Evolutionary conservation across 176 grass and related monocot genomes (phyloP).

Genomic region (Aechmea fasciata): DNA sequence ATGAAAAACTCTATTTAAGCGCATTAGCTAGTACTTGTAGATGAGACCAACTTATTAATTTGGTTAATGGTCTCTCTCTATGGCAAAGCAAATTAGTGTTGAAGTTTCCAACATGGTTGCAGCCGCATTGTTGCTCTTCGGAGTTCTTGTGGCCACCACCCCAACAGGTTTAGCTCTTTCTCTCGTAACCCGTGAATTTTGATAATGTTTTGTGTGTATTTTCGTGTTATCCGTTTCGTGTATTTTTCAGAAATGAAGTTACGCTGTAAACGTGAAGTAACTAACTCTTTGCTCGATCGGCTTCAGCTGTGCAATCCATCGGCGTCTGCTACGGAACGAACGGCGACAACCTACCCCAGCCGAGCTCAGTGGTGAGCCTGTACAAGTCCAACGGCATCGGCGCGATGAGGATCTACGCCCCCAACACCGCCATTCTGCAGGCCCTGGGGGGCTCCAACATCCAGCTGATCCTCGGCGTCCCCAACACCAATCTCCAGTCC

Average conservation of each 20-base stretch:
- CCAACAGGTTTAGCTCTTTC: slow-evolving; percentile 21
- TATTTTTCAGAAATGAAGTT: too few species aligned
- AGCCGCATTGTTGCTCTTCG: slow-evolving; percentile 28
- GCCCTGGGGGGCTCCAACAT: slow-evolving; percentile 44
- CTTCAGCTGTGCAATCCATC: neutral
- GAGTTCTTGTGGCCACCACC: slow-evolving; percentile 10
- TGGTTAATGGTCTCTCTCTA: neutral
- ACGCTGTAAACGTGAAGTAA: too few species aligned
- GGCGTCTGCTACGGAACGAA: slow-evolving; percentile 50
- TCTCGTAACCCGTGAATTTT: neutral
- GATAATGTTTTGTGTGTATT: neutral
- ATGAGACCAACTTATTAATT: too few species aligned
- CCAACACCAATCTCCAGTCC: slow-evolving; percentile 32
- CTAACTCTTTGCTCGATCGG: too few species aligned
- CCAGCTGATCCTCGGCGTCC: slow-evolving; percentile 29
- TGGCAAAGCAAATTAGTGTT: slow-evolving; percentile 15
- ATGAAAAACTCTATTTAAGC: too few species aligned
- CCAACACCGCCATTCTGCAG: slow-evolving; percentile 32
- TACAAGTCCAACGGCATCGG: slow-evolving; percentile 39
- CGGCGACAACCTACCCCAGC: slow-evolving; percentile 34
- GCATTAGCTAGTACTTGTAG: too few species aligned
- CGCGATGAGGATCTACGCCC: slow-evolving; percentile 45
- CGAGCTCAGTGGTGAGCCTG: slow-evolving; percentile 33
- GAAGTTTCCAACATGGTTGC: neutral
- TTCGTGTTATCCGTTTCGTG: too few species aligned